Evolutionary conservation across 257 asterid species (phyloP).

Genomic region (Primulina eburnea): DNA sequence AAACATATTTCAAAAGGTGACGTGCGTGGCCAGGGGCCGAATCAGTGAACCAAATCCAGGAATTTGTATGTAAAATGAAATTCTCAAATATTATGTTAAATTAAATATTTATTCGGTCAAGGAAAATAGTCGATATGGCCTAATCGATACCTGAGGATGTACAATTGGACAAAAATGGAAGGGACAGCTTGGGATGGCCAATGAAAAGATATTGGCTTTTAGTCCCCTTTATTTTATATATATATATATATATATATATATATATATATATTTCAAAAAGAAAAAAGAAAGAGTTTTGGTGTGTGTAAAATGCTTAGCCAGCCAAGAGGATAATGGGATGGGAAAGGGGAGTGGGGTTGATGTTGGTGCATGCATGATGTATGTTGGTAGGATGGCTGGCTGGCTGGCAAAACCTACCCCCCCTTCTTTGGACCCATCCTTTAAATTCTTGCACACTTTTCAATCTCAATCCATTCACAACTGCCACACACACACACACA

Average conservation of each 20-base stretch:
- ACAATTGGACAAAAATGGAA: not conserved
- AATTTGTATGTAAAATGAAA: too few species aligned
- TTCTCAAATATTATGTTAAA: too few species aligned
- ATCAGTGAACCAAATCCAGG: too few species aligned
- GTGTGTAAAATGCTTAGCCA: constrained; percentile 8
- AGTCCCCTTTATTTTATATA: not conserved
- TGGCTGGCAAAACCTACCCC: constrained; percentile 42
- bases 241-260: too few species aligned
- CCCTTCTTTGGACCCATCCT: constrained; percentile 30
- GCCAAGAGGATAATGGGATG: not conserved
- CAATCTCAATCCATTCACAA: not conserved
- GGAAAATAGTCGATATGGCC: not conserved
- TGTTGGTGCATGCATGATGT: constrained; percentile 39
- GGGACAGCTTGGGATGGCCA: not conserved
- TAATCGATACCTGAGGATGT: not conserved
- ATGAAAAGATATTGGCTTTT: not conserved
- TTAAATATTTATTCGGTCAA: not conserved
- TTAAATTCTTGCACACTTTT: constrained; percentile 36
- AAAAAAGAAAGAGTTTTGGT: too few species aligned
- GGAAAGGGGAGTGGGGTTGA: constrained; percentile 30
- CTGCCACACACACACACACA: too few species aligned
- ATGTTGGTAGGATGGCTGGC: constrained; percentile 70
- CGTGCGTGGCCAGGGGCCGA: too few species aligned
- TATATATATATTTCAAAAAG: too few species aligned
- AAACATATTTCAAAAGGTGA: too few species aligned